Evolutionary conservation across 805 yeast genomes (phyloP), one percentile per base, ranked within the genome.

Genomic region (Candida berthetii): DNA sequence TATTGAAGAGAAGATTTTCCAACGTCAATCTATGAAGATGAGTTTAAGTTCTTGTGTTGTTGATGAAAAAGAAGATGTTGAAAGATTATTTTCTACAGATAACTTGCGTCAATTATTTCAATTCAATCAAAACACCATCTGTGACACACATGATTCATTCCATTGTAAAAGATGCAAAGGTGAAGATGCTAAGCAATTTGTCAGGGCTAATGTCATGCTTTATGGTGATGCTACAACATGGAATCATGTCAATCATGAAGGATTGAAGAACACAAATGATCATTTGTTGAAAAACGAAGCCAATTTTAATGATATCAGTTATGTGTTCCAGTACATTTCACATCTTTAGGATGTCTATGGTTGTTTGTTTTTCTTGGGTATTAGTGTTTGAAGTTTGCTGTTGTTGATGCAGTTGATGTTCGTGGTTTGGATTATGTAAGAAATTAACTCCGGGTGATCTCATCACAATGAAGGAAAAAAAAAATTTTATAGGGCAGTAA

Each of bases 171-270:
- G 98, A 48, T 93, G 99, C 60, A 61, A 62, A 19, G 42, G 38
- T 1, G 49, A 38, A 4, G 59, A 64, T 13, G 85, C 81, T 0
- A 68, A 67, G 37, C 99, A 93, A 64, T 47, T 64, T 25, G 54
- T 68, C 4, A 80, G 75, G 49, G 74, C 96, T 0, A 77, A 81
- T 0, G 95, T 95, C 0, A 90, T 93, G 96, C 65, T 93, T 28
- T 93, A 93, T 58, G 99, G 99, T 48, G 99, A 93, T 62, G 86
- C 98, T 0, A 93, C 97, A 0, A 82, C 97, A 0, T 91, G 99
- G 99, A 91, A 93, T 59, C 99, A 93, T 65, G 70, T 86, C 43
- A 75, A 81, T 45, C 85, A 74, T 45, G 73, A 68, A 3, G 78
- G 74, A 2, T 66, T 93, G 54, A 65, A 60, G 22, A 63, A 65